phyloP scores from a whole-genome alignment of 1,284 basidiomycete genomes.

The Malassezia nana region DNA sequence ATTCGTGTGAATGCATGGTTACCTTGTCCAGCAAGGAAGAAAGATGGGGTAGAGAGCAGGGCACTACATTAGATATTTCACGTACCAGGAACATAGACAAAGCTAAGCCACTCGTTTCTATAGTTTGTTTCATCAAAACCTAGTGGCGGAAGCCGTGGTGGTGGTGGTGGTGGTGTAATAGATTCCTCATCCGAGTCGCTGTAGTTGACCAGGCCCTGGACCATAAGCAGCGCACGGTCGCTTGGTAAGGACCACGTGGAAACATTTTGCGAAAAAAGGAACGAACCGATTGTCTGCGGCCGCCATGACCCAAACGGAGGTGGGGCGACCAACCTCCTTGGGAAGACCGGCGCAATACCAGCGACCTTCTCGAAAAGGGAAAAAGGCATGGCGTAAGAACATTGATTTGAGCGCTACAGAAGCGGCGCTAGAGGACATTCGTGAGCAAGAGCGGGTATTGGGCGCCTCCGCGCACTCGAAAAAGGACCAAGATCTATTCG shows the following conservation, averaged over 20 bases:
- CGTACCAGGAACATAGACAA: slow-evolving; percentile 11
- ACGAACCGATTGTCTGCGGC: background rate
- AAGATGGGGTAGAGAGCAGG: background rate
- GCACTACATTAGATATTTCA: background rate
- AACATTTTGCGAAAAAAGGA: background rate
- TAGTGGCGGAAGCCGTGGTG: background rate
- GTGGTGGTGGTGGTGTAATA: background rate
- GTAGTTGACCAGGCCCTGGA: slow-evolving; percentile 5
- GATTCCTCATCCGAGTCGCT: slow-evolving; percentile 15
- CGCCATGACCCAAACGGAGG: slow-evolving; percentile 2
- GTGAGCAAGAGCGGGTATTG: slow-evolving; percentile 21
- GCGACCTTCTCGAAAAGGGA: slow-evolving; percentile 74
- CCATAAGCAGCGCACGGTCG: slow-evolving; percentile 11
- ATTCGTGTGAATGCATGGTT: background rate
- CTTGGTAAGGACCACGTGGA: slow-evolving; percentile 9
- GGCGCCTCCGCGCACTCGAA: slow-evolving; percentile 8
- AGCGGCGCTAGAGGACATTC: slow-evolving; percentile 28
- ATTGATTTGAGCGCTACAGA: slow-evolving; percentile 32
- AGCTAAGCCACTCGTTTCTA: slow-evolving; percentile 12
- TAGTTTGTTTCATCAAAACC: background rate
- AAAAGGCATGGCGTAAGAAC: slow-evolving; percentile 85
- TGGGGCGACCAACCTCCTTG: background rate
- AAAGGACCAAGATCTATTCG: slow-evolving; percentile 19
- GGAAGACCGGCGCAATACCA: slow-evolving; percentile 46
- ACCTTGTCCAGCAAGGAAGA: background rate